Base-by-base conservation (phyloP, 2,329 filamentous ascomycete species). In the Helotiales sp. region DNA sequence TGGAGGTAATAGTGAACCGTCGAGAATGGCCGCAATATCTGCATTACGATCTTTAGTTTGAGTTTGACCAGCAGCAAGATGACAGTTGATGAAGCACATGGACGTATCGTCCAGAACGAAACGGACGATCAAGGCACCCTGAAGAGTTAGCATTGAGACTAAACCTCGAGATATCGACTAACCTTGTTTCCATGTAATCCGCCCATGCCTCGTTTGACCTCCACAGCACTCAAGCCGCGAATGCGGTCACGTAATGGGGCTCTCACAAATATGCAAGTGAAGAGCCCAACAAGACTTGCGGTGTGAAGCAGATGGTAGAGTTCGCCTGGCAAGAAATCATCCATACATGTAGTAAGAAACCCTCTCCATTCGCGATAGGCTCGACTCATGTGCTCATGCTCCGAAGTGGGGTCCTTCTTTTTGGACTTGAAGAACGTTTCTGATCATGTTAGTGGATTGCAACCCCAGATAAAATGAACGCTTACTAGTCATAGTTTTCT, bases 331-430 rank as follows among this genome's bases (percentile, higher is more conserved):
- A 96, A 92, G 74, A 90, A 89, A 72, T 97, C 93, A 75, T 97
- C 93, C 45, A 99, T 83, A 61, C 89, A 89, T 67, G 92, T 88
- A 47, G 91, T 89, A 32, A 99, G 83, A 77, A 97, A 94, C 77
- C 98, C 93, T 75, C 93, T 88, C 96, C 96, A 99, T 68, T 96
- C 93, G 70, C 96, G 92, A 78, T 99, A 99, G 76, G 97, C 94
- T 73, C 96, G 94, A 79, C 93, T 96, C 93, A 98, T 98, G 73
- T 94, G 88, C 78, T 97, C 93, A 74, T 92, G 90, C 60, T 93
- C 91, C 1, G 91, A 88, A 15, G 47, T 40, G 11, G 82, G 80
- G 61, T 91, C 89, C 75, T 93, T 92, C 77, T 97, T 97, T 79
- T 96, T 96, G 73, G 91, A 93, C 76, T 94, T 96, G 77, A 98